A percentile compares a stretch with the other conserved stretches of the same genome.
phyloP scores from a whole-genome alignment of 2,329 filamentous ascomycete genomes.

The Furcasterigmium furcatum region DNA sequence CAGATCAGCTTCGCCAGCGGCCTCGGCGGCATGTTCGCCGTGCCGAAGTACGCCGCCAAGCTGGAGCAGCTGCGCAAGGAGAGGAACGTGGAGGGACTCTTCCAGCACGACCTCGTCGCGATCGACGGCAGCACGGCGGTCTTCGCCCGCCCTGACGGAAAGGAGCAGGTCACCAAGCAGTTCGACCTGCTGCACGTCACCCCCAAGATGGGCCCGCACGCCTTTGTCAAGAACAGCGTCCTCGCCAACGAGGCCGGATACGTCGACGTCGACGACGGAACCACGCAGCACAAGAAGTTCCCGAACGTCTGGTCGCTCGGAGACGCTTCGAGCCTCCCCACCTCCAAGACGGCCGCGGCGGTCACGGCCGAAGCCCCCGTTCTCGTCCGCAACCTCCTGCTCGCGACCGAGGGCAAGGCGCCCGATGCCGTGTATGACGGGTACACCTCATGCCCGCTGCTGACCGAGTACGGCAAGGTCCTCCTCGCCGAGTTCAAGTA shows the following conservation, averaged over 20 bases:
- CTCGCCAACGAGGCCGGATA: slow-evolving; percentile 53
- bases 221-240: slow-evolving; percentile 48
- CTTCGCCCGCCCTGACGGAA: slow-evolving; percentile 41
- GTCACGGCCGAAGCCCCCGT: slow-evolving; percentile 49
- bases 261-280: slow-evolving; percentile 54
- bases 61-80: slow-evolving; percentile 51
- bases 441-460: slow-evolving; percentile 52
- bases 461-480: slow-evolving; percentile 58
- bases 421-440: slow-evolving; percentile 45
- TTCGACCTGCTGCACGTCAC: slow-evolving; percentile 56
- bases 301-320: slow-evolving; percentile 57
- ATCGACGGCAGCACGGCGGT: slow-evolving; percentile 50
- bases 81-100: slow-evolving; percentile 54
- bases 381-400: slow-evolving; percentile 44
- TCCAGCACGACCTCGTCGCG: slow-evolving; percentile 53
- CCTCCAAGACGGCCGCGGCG: slow-evolving; percentile 53
- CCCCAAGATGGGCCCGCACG: slow-evolving; percentile 57
- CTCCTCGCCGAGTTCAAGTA: slow-evolving; percentile 66
- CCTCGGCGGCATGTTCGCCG: slow-evolving; percentile 55
- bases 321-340: slow-evolving; percentile 57
- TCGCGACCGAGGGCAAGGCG: slow-evolving; percentile 39
- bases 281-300: slow-evolving; percentile 49
- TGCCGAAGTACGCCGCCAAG: slow-evolving; percentile 54
- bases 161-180: slow-evolving; percentile 36
- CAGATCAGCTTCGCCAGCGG: slow-evolving; percentile 54